Base-by-base conservation (phyloP, 2,329 filamentous ascomycete species). In the Colletotrichum noveboracense region DNA sequence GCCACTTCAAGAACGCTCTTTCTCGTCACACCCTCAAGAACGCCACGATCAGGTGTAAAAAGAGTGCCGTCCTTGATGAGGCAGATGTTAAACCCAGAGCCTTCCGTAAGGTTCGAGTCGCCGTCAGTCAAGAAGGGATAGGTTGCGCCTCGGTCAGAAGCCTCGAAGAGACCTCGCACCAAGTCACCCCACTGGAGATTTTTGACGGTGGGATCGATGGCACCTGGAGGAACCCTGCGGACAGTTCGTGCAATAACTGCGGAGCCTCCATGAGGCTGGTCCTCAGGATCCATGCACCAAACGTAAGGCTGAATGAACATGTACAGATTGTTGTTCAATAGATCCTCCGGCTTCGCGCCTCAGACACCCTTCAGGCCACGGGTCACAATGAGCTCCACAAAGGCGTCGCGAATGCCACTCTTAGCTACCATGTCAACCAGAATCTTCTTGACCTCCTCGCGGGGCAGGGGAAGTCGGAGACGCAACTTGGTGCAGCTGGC, bases 161-260 rank as follows among this genome's bases (percentile, higher is more conserved):
- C 88, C 78, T 90, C 89, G 32, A 87, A 84, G 71, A 89, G 78
- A 1, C 82, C 87, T 0, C 87, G 81, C 4, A 82, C 84, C 4
- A 89, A 78, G 79, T 90, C 88, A 3, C 88, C 87, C 88, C 88
- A 89, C 74, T 89, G 86, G 18, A 88, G 80, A 77, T 89, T 89
- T 83, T 90, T 90, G 55, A 90, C 81, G 0, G 88, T 89, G 0
- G 88, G 88, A 77, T 90, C 88, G 5, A 89, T 86, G 2, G 85
- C 81, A 0, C 87, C 87, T 0, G 87, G 86, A 1, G 88, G 86
- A 0, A 83, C 82, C 2, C 88, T 80, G 6, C 86, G 83, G 2
- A 89, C 87, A 0, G 87, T 88, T 13, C 87, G 80, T 0, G 87
- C 84, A 26, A 89, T 77, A 13, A 89, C 80, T 0, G 88, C 87